These are phyloP conservation scores for Chlorella sp. DNA, from an alignment of 139 green algal species.

Conservation along the genomic window DNA sequence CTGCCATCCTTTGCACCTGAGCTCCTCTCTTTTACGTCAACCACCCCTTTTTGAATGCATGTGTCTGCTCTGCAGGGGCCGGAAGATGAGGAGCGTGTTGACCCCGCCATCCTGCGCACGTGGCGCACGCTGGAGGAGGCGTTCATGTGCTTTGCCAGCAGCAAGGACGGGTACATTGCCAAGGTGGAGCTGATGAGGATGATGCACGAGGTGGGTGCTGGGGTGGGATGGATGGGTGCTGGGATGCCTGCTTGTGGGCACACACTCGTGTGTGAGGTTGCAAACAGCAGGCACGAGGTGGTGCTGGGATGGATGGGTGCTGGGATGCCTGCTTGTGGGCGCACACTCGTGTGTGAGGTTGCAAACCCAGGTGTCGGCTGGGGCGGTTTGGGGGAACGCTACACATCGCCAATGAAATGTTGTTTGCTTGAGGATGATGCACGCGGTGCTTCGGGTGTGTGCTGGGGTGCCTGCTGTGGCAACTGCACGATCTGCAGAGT, in stretches of 20 bases:
- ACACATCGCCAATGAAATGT: background rate
- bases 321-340: background rate
- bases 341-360: background rate
- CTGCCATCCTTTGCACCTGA: no score
- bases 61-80: conserved; percentile 1
- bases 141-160: conserved; percentile 7
- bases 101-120: background rate
- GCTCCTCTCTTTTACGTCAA: no score
- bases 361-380: background rate
- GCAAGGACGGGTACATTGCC: background rate
- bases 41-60: background rate
- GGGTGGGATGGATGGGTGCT: background rate
- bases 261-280: background rate
- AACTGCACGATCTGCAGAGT: no score
- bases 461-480: no score
- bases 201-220: conserved; percentile 24
- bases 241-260: background rate
- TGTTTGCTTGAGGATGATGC: no score
- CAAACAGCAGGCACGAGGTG: conserved; percentile 1
- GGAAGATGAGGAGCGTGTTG: conserved; percentile 4
- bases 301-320: background rate
- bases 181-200: conserved; percentile 8
- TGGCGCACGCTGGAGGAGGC: background rate
- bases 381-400: background rate
- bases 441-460: no score